Evolutionary conservation across 2,329 filamentous ascomycete species (phyloP).

Genomic region (Fusarium miscanthi): DNA sequence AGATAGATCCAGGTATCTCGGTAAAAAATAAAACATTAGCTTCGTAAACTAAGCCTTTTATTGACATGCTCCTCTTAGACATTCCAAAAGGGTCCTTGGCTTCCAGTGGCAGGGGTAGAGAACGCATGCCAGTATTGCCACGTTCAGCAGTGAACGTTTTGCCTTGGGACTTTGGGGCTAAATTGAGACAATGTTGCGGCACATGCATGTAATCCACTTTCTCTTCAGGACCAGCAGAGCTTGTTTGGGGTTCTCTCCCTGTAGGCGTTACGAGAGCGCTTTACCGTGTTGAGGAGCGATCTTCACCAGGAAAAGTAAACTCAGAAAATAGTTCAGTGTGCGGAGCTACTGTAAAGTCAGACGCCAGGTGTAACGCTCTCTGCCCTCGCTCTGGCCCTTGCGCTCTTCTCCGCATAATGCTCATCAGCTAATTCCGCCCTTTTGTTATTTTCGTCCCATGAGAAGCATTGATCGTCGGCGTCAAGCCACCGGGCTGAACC

Average conservation of each 20-base stretch:
- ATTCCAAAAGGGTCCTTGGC: neutral
- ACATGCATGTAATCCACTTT: neutral
- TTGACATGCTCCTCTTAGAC: neutral
- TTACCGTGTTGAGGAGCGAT: neutral
- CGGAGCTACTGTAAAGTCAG: neutral
- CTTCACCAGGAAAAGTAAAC: neutral
- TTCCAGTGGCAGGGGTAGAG: neutral
- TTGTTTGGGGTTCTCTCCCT: neutral
- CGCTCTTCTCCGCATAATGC: neutral
- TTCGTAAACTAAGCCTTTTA: neutral
- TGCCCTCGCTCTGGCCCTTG: neutral
- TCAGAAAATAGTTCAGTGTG: neutral
- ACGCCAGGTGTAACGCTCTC: neutral
- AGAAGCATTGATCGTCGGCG: neutral
- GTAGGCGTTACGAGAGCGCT: neutral
- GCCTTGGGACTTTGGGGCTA: neutral
- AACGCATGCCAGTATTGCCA: neutral
- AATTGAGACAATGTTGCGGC: neutral
- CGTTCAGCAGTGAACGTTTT: neutral
- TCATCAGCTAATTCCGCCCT: neutral
- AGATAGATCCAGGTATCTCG: too few species aligned
- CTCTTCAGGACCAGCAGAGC: neutral
- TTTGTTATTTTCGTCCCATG: neutral
- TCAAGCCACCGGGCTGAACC: neutral
- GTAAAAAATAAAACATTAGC: too few species aligned